phyloP scores from a whole-genome alignment of 1,284 basidiomycete genomes.

The Ganoderma lucidum region DNA sequence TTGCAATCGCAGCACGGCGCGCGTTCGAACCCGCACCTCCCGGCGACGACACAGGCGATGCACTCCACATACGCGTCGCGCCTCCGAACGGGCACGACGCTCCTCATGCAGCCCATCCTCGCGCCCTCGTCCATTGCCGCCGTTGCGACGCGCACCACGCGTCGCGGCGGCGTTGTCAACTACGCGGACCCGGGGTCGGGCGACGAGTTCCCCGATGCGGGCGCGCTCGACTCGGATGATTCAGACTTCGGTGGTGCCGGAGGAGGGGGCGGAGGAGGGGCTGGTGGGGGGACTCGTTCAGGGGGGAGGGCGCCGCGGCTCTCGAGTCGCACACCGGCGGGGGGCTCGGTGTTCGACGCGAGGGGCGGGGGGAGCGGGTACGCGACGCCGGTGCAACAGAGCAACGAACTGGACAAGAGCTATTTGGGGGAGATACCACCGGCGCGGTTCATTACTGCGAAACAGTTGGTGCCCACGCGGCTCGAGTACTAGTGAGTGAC shows the following conservation, averaged over 20 bases:
- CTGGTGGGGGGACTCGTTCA: constrained; percentile 57
- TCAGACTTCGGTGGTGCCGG: constrained; percentile 68
- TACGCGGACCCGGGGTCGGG: constrained; percentile 89
- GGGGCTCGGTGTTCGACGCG: constrained; percentile 45
- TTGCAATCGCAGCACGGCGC: constrained; percentile 46
- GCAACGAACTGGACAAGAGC: constrained; percentile 79
- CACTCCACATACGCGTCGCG: constrained; percentile 90
- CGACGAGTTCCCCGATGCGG: constrained; percentile 82
- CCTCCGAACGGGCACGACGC: constrained; percentile 91
- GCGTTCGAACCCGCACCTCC: constrained; percentile 53
- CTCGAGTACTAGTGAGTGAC: constrained; percentile 58
- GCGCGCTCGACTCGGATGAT: constrained; percentile 80
- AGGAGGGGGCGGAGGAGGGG: constrained; percentile 40
- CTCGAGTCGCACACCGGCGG: constrained; percentile 46
- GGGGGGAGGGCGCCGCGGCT: constrained; percentile 49
- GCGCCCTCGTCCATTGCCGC: constrained; percentile 46
- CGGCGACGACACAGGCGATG: constrained; percentile 74
- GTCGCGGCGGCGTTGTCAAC: constrained; percentile 79
- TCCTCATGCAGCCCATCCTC: constrained; percentile 91
- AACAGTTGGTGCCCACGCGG: constrained; percentile 63
- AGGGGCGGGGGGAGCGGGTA: constrained; percentile 24
- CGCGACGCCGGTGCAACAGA: constrained; percentile 25
- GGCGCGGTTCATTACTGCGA: constrained; percentile 75
- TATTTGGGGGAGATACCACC: constrained; percentile 92
- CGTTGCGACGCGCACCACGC: constrained; percentile 51